Evolutionary conservation across 2,329 filamentous ascomycete species (phyloP).

Genomic region (Talaromyces atroroseus): DNA sequence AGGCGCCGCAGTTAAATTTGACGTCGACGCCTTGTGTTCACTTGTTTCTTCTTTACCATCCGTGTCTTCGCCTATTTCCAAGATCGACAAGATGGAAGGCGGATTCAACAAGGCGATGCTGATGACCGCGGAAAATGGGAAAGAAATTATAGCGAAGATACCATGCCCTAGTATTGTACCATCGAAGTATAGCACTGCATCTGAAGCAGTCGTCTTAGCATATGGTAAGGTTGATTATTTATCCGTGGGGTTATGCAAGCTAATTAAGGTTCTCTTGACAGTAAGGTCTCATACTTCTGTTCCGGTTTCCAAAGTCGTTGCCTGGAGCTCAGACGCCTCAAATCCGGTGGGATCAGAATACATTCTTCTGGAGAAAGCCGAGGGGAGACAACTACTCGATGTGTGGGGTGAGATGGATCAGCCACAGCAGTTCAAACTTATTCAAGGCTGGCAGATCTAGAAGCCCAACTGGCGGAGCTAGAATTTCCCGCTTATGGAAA

Average conservation of each 20-base stretch:
- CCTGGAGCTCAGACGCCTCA: conserved; percentile 21
- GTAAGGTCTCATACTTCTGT: conserved; percentile 17
- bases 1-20: conserved; percentile 24
- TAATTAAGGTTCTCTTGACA: conserved; percentile 4
- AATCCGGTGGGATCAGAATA: conserved; percentile 31
- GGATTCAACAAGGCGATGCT: conserved; percentile 24
- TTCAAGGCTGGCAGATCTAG: conserved; percentile 23
- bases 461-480: conserved; percentile 22
- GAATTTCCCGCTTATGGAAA: conserved; percentile 25
- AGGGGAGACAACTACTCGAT: conserved; percentile 23
- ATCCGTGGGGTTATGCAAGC: conserved; percentile 10
- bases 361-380: conserved; percentile 32
- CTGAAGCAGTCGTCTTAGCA: conserved; percentile 21
- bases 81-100: conserved; percentile 28
- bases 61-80: conserved; percentile 20
- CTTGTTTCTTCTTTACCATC: conserved; percentile 19
- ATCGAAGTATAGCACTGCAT: conserved; percentile 18
- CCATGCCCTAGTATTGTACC: conserved; percentile 19
- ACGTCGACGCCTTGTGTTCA: conserved; percentile 25
- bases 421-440: conserved; percentile 20
- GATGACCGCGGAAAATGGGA: conserved; percentile 20
- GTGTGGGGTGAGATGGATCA: conserved; percentile 25
- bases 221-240: conserved; percentile 17
- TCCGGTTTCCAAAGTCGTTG: conserved; percentile 25
- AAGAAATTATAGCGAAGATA: conserved; percentile 21